Evolutionary conservation across 441 rosid genomes (phyloP).

Genomic region (Erodium chrysanthum): DNA sequence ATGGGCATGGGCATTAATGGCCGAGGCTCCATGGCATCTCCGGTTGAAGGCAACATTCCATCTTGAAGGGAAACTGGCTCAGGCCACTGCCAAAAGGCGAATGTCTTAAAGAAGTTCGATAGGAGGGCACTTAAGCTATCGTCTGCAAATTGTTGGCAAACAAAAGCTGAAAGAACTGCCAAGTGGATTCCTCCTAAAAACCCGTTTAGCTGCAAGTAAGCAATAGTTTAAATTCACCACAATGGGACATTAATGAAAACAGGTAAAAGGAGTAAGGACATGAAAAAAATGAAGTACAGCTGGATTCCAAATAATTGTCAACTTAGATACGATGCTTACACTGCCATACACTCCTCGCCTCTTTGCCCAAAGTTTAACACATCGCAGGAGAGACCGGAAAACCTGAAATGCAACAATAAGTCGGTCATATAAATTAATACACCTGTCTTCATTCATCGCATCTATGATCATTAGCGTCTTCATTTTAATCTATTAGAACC

Average conservation of each 20-base stretch:
- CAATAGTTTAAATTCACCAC: not conserved
- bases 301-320: not conserved
- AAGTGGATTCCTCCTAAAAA: constrained; percentile 53
- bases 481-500: constrained; percentile 1
- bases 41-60: constrained; percentile 21
- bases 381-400: constrained; percentile 40
- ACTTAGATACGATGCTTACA: constrained; percentile 28
- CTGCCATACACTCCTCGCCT: constrained; percentile 51
- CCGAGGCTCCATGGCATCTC: constrained; percentile 19
- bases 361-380: constrained; percentile 49
- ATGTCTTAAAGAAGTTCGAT: constrained; percentile 36
- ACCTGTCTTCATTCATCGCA: too few relatives aligned
- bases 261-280: not conserved
- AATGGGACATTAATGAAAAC: not conserved
- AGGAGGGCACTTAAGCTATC: constrained; percentile 34
- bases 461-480: not conserved
- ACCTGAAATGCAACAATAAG: constrained; percentile 25
- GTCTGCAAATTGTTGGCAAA: constrained; percentile 36
- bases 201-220: constrained; percentile 38
- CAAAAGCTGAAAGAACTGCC: constrained; percentile 44
- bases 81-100: constrained; percentile 55
- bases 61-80: constrained; percentile 38
- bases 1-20: constrained; percentile 41
- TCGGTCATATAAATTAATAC: not conserved
- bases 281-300: not conserved